Percentiles rank a stretch among this genome's conserved stretches.
Conservation (phyloP, 257 asterid species). For the Solanum virginianum region DNA sequence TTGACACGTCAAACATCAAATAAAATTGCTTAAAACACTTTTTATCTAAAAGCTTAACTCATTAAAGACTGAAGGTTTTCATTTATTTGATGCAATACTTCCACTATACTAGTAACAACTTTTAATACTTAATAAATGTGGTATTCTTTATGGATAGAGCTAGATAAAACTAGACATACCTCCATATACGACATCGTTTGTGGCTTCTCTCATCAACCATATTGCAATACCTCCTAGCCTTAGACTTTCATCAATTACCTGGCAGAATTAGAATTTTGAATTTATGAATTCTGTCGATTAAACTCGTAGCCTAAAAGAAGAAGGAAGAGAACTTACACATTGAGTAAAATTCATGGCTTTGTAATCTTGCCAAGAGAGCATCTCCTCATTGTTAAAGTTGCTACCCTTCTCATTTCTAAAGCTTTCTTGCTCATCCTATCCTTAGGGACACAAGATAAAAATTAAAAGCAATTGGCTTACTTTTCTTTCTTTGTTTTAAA, state of each 20-base stretch:
- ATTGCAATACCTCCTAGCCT: slow-evolving; percentile 83
- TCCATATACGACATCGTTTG: slow-evolving; percentile 46
- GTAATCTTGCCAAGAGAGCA: slow-evolving; percentile 75
- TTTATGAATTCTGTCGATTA: not conserved
- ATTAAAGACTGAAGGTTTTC: not conserved
- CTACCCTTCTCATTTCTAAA: slow-evolving; percentile 25
- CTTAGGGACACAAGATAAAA: not conserved
- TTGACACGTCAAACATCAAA: not conserved
- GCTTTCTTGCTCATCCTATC: slow-evolving; percentile 69
- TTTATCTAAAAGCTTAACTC: not conserved
- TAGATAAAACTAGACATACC: slow-evolving; percentile 18
- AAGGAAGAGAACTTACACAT: slow-evolving; percentile 38
- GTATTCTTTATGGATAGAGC: not conserved
- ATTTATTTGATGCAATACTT: not conserved
- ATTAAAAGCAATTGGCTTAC: not conserved
- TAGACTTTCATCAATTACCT: slow-evolving; percentile 89
- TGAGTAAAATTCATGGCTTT: slow-evolving; percentile 83
- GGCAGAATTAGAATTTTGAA: not conserved
- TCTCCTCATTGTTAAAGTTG: slow-evolving; percentile 16
- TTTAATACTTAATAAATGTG: not conserved
- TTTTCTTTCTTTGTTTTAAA: not conserved
- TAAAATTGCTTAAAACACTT: not conserved
- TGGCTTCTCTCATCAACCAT: slow-evolving; percentile 95
- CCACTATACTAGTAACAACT: not conserved
- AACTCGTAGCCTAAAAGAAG: not conserved